These are phyloP conservation scores for Paragyromitra xinjiangensis DNA, from an alignment of 495 filamentous ascomycete genomes.

Conservation along the genomic window DNA sequence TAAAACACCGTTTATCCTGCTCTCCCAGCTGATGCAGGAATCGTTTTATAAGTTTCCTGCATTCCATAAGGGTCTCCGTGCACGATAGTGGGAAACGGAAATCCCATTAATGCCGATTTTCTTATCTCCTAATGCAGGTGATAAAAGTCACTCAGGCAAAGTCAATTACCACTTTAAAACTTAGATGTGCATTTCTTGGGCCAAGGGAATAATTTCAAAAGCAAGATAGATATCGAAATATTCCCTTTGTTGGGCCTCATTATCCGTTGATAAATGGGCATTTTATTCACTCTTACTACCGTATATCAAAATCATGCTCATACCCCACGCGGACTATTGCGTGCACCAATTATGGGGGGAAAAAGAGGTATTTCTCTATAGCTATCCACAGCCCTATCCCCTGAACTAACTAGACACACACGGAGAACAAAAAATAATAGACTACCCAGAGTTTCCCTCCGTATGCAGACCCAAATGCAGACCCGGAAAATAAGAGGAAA, in stretches of 20 bases:
- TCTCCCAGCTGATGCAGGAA: not conserved
- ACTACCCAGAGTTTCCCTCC: slow-evolving; percentile 45
- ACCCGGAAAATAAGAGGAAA: slow-evolving; percentile 40
- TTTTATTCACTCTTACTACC: not conserved
- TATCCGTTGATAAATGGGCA: not conserved
- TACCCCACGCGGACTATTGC: not conserved
- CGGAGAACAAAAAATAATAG: slow-evolving; percentile 46
- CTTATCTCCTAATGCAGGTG: not conserved
- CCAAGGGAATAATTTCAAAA: not conserved
- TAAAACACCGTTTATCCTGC: not conserved
- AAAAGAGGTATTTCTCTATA: slow-evolving; percentile 44
- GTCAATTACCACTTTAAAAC: not conserved
- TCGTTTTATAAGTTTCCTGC: not conserved
- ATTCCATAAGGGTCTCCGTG: not conserved
- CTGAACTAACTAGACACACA: slow-evolving; percentile 38
- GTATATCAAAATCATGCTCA: not conserved
- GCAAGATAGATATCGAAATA: slow-evolving; percentile 2
- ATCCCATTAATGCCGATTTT: not conserved
- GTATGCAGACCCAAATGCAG: slow-evolving; percentile 30
- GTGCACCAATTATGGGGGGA: not conserved
- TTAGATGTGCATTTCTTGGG: too few species aligned
- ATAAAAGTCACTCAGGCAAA: not conserved
- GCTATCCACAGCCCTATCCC: slow-evolving; percentile 16
- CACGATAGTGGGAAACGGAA: not conserved
- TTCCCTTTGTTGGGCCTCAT: not conserved